Percentiles rank a stretch among this genome's conserved stretches.
phyloP scores from a whole-genome alignment of 805 yeast genomes.

The Brettanomyces bruxellensis region DNA sequence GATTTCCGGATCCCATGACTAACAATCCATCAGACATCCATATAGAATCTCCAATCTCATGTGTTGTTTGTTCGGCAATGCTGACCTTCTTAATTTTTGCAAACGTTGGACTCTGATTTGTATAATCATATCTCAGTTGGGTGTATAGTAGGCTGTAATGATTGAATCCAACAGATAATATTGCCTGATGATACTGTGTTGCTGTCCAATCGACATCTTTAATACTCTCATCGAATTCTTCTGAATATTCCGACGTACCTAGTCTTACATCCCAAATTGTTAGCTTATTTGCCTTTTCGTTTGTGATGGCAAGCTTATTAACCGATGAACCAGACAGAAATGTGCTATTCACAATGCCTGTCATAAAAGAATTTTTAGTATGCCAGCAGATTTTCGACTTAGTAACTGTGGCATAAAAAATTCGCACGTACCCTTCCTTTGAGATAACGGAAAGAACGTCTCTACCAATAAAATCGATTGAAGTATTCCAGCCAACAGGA shows the following conservation, averaged over 20 bases:
- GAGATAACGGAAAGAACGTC: constrained; percentile 54
- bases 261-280: constrained; percentile 75
- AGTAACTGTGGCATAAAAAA: constrained; percentile 34
- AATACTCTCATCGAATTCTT: constrained; percentile 32
- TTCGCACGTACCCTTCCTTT: constrained; percentile 36
- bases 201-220: constrained; percentile 86
- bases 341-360: constrained; percentile 45
- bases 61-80: constrained; percentile 63
- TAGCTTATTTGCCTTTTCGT: constrained; percentile 38
- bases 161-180: constrained; percentile 72
- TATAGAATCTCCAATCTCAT: constrained; percentile 77
- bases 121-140: constrained; percentile 82
- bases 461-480: constrained; percentile 22
- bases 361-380: constrained; percentile 37
- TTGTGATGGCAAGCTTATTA: constrained; percentile 69
- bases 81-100: constrained; percentile 67
- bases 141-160: constrained; percentile 59
- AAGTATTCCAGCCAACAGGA: constrained; percentile 49
- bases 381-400: constrained; percentile 38
- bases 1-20: constrained; percentile 85
- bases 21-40: constrained; percentile 78
- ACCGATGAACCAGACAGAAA: constrained; percentile 67
- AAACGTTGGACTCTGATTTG: constrained; percentile 71
- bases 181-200: constrained; percentile 53
- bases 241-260: constrained; percentile 57